Conservation (phyloP, 1,284 basidiomycete species). For the Ustilago tritici region DNA sequence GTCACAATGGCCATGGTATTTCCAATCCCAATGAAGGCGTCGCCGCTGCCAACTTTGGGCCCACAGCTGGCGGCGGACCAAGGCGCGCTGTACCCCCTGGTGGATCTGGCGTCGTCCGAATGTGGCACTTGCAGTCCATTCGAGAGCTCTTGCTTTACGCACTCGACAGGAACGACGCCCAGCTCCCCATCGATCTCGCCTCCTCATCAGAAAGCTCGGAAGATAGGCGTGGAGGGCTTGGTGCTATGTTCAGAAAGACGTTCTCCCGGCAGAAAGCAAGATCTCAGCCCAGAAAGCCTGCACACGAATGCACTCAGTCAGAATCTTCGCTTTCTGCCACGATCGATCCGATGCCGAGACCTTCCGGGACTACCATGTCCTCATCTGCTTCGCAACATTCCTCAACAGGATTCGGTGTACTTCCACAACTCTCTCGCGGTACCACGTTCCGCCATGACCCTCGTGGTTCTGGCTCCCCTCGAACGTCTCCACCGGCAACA, state of each 20-base stretch:
- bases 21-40: slow-evolving; percentile 24
- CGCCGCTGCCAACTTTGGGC: slow-evolving; percentile 50
- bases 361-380: background rate
- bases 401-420: background rate
- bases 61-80: slow-evolving; percentile 45
- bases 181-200: slow-evolving; percentile 44
- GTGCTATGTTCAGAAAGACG: slow-evolving; percentile 45
- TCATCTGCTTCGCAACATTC: slow-evolving; percentile 1
- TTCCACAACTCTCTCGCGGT: background rate
- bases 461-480: slow-evolving; percentile 5
- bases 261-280: slow-evolving; percentile 25
- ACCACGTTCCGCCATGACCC: background rate
- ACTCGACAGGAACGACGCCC: slow-evolving; percentile 43
- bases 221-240: slow-evolving; percentile 25
- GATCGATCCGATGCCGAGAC: slow-evolving; percentile 7
- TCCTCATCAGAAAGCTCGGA: background rate
- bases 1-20: slow-evolving; percentile 20
- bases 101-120: slow-evolving; percentile 46
- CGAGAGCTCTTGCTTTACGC: slow-evolving; percentile 49
- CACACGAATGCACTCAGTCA: slow-evolving; percentile 3
- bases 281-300: background rate
- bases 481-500: slow-evolving; percentile 9
- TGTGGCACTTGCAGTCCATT: slow-evolving; percentile 61
- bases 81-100: slow-evolving; percentile 51
- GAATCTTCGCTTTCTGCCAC: slow-evolving; percentile 17